These are phyloP conservation scores for Aspergillus intermedius DNA, from an alignment of 2,329 filamentous ascomycete species.

Conservation along the genomic window DNA sequence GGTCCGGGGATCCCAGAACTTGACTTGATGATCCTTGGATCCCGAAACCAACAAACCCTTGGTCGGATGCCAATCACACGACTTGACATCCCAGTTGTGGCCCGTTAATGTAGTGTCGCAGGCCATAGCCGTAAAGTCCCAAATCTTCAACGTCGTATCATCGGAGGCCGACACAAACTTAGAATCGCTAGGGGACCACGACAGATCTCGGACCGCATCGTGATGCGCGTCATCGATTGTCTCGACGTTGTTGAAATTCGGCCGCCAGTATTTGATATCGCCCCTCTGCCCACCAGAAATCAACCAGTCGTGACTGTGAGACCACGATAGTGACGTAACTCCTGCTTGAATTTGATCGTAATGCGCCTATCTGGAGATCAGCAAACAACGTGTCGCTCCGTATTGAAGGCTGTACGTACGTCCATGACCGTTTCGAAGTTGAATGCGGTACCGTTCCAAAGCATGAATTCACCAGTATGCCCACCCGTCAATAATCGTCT, in stretches of 20 bases:
- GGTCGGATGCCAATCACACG: slow-evolving; percentile 93
- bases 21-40: slow-evolving; percentile 95
- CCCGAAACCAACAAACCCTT: slow-evolving; percentile 93
- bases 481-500: slow-evolving; percentile 85
- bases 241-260: slow-evolving; percentile 98
- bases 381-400: slow-evolving; percentile 2
- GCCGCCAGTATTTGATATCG: slow-evolving; percentile 96
- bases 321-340: slow-evolving; percentile 56
- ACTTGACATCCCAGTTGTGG: slow-evolving; percentile 98
- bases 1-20: slow-evolving; percentile 95
- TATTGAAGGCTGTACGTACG: slow-evolving; percentile 26
- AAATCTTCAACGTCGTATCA: slow-evolving; percentile 88
- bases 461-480: slow-evolving; percentile 92
- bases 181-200: slow-evolving; percentile 87
- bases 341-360: slow-evolving; percentile 51
- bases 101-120: slow-evolving; percentile 80
- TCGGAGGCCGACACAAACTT: slow-evolving; percentile 97
- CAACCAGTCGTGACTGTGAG: slow-evolving; percentile 94
- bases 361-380: slow-evolving; percentile 54
- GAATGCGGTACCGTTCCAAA: slow-evolving; percentile 98
- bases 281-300: slow-evolving; percentile 93
- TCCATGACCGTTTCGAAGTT: slow-evolving; percentile 99
- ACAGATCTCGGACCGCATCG: slow-evolving; percentile 82
- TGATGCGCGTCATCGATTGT: slow-evolving; percentile 78
- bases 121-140: slow-evolving; percentile 82